phyloP scores from a whole-genome alignment of 495 filamentous ascomycete species.

The Podospora conica region DNA sequence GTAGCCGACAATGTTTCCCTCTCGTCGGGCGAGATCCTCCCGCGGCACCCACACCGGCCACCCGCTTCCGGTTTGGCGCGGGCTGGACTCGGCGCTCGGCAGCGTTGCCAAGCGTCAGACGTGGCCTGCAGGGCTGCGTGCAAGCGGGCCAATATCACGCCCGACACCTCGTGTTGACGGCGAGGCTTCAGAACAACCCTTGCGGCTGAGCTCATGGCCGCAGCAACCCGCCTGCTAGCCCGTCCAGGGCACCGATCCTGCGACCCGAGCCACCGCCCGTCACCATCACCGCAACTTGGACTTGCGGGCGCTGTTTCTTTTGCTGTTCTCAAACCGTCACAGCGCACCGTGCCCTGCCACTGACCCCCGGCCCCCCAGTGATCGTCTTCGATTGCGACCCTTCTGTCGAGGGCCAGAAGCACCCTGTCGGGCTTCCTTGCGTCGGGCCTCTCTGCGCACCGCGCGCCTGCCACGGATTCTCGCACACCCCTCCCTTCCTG shows the following conservation, averaged over 20 bases:
- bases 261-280: background rate
- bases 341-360: background rate
- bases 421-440: background rate
- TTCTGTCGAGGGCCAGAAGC: background rate
- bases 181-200: conserved; percentile 4
- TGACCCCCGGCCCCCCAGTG: background rate
- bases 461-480: background rate
- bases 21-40: background rate
- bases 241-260: background rate
- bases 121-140: conserved; percentile 3
- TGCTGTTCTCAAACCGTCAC: background rate
- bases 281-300: background rate
- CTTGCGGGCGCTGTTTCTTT: background rate
- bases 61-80: background rate
- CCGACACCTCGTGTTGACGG: conserved; percentile 9
- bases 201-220: background rate
- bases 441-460: background rate
- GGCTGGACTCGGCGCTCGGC: background rate
- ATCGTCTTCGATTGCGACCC: background rate
- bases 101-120: conserved; percentile 3
- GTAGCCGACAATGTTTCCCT: background rate
- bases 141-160: conserved; percentile 3
- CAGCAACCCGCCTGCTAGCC: background rate
- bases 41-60: background rate
- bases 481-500: background rate